These are phyloP conservation scores for Parmales sp. DNA, from an alignment of 108 stramenopile genomes.

Conservation along the genomic window DNA sequence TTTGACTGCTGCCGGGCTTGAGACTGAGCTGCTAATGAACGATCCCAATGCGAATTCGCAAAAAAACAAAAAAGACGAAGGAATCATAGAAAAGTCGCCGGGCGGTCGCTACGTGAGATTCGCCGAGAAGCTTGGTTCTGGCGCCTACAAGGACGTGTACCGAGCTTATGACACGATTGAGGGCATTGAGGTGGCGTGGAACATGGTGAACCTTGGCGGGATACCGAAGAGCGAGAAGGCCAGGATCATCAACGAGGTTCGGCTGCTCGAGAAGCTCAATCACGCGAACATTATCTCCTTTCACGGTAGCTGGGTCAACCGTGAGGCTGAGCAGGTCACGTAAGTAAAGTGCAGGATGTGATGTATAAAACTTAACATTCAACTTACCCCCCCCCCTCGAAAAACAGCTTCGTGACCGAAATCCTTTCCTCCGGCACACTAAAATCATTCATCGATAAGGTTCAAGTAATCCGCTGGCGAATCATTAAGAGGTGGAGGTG, in stretches of 20 bases:
- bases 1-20: too few relatives aligned
- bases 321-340: slow-evolving; percentile 72
- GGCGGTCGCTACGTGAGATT: slow-evolving; percentile 89
- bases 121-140: slow-evolving; percentile 84
- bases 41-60: too few relatives aligned
- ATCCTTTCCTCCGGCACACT: slow-evolving; percentile 87
- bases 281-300: slow-evolving; percentile 94
- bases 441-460: slow-evolving; percentile 84
- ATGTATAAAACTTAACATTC: too few relatives aligned
- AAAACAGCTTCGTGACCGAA: slow-evolving; percentile 95
- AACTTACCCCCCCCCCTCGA: too few relatives aligned
- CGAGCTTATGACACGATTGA: slow-evolving; percentile 91
- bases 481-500: slow-evolving; percentile 94
- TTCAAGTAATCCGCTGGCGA: slow-evolving; percentile 89
- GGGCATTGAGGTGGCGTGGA: slow-evolving; percentile 97
- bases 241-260: slow-evolving; percentile 93
- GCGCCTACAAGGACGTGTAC: slow-evolving; percentile 91
- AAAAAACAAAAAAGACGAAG: slow-evolving; percentile 16
- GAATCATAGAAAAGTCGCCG: slow-evolving; percentile 77
- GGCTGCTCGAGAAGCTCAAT: slow-evolving; percentile 80
- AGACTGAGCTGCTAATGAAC: too few relatives aligned
- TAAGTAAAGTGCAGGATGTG: too few relatives aligned
- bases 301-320: slow-evolving; percentile 92
- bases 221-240: slow-evolving; percentile 73
- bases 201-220: slow-evolving; percentile 76